Evolutionary conservation across 1,139 yeast genomes (phyloP).

Genomic region (Sugiyamaella paludigena): DNA sequence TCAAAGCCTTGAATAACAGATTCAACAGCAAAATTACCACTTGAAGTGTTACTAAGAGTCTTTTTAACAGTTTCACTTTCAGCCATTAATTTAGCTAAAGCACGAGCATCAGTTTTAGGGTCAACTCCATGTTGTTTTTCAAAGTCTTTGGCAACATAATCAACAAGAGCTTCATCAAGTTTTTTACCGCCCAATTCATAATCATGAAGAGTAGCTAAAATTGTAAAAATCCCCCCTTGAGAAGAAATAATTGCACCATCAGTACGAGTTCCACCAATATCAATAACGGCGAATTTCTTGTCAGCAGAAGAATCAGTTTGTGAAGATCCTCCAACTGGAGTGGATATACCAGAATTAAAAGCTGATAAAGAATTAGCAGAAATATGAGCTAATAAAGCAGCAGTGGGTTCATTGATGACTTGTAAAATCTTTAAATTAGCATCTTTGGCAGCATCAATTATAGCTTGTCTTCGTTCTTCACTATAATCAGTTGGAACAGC

Average conservation of each 20-base stretch:
- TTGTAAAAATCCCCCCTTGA: conserved; percentile 90
- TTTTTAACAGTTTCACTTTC: conserved; percentile 86
- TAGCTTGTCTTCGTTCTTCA: conserved; percentile 65
- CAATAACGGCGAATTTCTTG: conserved; percentile 87
- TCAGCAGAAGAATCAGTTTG: conserved; percentile 51
- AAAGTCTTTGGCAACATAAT: conserved; percentile 88
- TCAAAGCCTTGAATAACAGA: conserved; percentile 92
- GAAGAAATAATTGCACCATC: conserved; percentile 94
- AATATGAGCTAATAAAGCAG: conserved; percentile 82
- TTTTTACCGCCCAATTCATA: conserved; percentile 82
- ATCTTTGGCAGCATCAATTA: conserved; percentile 58
- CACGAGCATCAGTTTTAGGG: conserved; percentile 78
- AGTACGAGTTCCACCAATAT: conserved; percentile 94
- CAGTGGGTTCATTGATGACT: conserved; percentile 88
- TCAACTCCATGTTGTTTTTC: conserved; percentile 81
- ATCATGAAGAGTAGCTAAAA: conserved; percentile 83
- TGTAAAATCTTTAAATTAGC: conserved; percentile 84
- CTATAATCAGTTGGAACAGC: conserved; percentile 90
- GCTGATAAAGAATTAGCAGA: conserved; percentile 37
- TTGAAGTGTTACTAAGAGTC: conserved; percentile 85
- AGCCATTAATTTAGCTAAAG: conserved; percentile 81
- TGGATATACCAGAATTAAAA: conserved; percentile 18
- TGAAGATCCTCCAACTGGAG: conserved; percentile 35
- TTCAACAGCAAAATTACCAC: conserved; percentile 91
- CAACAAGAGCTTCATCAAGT: conserved; percentile 77